These are phyloP conservation scores for Podospora pseudoanserina DNA, from an alignment of 495 filamentous ascomycete species.

Conservation along the genomic window DNA sequence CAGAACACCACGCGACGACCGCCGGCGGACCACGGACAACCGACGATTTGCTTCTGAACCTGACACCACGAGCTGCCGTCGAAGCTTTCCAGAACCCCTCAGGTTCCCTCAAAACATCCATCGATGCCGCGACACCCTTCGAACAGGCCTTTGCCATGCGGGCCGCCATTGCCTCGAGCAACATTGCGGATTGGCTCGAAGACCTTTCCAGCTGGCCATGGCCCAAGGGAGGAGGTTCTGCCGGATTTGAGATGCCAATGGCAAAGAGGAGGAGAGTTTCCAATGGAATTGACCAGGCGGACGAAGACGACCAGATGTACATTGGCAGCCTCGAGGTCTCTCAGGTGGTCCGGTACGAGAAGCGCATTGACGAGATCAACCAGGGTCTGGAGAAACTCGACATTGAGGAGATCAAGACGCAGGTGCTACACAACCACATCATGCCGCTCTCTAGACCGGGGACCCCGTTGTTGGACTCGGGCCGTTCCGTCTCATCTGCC, in stretches of 20 bases:
- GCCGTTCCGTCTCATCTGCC: constrained; percentile 37
- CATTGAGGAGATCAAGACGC: constrained; percentile 85
- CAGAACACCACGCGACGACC: constrained; percentile 24
- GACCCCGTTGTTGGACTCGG: constrained; percentile 48
- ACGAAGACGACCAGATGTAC: constrained; percentile 41
- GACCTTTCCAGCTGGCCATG: constrained; percentile 76
- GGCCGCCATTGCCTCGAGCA: constrained; percentile 69
- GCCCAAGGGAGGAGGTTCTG: constrained; percentile 53
- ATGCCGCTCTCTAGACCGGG: constrained; percentile 50
- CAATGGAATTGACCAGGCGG: not conserved
- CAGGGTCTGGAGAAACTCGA: constrained; percentile 74
- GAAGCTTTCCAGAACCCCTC: constrained; percentile 49
- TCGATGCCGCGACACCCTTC: constrained; percentile 61
- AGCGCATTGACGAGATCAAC: constrained; percentile 71
- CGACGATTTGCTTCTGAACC: constrained; percentile 44
- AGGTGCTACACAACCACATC: constrained; percentile 78
- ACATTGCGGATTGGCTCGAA: constrained; percentile 69
- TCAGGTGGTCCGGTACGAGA: constrained; percentile 63
- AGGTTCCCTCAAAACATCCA: constrained; percentile 56
- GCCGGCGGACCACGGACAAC: constrained; percentile 35
- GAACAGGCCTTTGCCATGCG: constrained; percentile 70
- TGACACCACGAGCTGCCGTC: constrained; percentile 41
- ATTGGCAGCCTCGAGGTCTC: constrained; percentile 64
- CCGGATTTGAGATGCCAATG: constrained; percentile 54
- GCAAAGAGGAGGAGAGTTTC: constrained; percentile 38